Evolutionary conservation across 2,329 filamentous ascomycete species (phyloP).

Genomic region (Ophiostoma montium): DNA sequence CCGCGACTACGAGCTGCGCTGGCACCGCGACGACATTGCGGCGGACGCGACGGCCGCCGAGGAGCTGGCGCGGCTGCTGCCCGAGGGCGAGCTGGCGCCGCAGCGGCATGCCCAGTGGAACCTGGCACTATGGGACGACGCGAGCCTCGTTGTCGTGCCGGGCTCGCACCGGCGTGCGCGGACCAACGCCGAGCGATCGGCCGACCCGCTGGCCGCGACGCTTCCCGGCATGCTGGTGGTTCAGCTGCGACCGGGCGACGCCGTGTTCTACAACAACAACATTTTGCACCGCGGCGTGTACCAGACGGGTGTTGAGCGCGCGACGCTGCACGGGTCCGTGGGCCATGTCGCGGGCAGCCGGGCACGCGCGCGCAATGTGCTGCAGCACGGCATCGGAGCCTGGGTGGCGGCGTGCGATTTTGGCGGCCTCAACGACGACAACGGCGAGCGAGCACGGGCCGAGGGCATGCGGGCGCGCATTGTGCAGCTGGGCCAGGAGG

Average conservation of each 20-base stretch:
- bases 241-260: conserved; percentile 55
- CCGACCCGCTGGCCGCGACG: conserved; percentile 46
- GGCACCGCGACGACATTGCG: conserved; percentile 76
- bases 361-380: conserved; percentile 52
- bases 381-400: conserved; percentile 58
- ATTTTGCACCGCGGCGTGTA: conserved; percentile 66
- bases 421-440: conserved; percentile 21
- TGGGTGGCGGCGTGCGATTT: conserved; percentile 52
- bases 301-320: conserved; percentile 40
- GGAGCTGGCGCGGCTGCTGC: conserved; percentile 44
- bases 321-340: conserved; percentile 61
- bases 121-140: conserved; percentile 63
- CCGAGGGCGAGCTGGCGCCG: conserved; percentile 20
- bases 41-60: conserved; percentile 50
- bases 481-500: conserved; percentile 45
- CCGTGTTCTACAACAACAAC: conserved; percentile 83
- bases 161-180: conserved; percentile 59
- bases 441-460: conserved; percentile 31
- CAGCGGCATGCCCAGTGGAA: conserved; percentile 80
- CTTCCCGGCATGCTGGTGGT: conserved; percentile 56
- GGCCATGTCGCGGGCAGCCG: conserved; percentile 42
- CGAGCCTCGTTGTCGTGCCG: conserved; percentile 60
- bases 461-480: conserved; percentile 50
- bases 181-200: conserved; percentile 53
- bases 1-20: conserved; percentile 56